Evolutionary conservation across 2,329 filamentous ascomycete species (phyloP).

Genomic region (Alternaria metachromatica): DNA sequence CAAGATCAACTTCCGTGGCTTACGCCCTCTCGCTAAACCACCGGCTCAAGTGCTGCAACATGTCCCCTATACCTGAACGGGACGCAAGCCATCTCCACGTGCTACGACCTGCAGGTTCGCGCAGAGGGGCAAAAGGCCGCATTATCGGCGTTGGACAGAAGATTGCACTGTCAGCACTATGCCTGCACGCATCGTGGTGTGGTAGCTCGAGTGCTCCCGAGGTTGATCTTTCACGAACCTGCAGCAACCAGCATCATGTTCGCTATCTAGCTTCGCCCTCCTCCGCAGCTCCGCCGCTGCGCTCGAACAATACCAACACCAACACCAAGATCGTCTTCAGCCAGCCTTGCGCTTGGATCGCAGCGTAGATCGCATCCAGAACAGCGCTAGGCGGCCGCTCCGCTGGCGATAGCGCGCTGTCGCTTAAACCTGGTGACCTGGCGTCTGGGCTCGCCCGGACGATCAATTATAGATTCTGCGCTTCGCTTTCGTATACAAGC

Average conservation of each 20-base stretch:
- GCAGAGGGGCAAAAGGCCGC: neutral
- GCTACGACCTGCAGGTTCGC: neutral
- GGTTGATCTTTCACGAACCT: neutral
- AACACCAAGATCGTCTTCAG: constrained; percentile 1
- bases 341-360: neutral
- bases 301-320: neutral
- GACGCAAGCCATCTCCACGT: neutral
- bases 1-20: neutral
- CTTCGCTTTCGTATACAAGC: neutral
- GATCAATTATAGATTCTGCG: neutral
- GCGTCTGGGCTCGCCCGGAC: neutral
- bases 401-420: neutral
- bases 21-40: neutral
- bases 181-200: neutral
- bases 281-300: neutral
- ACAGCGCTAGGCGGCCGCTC: neutral
- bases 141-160: neutral
- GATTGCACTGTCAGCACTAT: neutral
- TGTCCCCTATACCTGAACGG: neutral
- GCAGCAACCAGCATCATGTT: neutral
- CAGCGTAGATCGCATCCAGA: neutral
- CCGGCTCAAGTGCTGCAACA: neutral
- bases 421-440: neutral
- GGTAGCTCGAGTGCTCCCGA: neutral
- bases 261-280: neutral